A percentile compares a stretch with the other conserved stretches of the same genome.
These are phyloP conservation scores for Globisporangium cederbergense DNA, from an alignment of 352 stramenopile genomes.

Conservation along the genomic window DNA sequence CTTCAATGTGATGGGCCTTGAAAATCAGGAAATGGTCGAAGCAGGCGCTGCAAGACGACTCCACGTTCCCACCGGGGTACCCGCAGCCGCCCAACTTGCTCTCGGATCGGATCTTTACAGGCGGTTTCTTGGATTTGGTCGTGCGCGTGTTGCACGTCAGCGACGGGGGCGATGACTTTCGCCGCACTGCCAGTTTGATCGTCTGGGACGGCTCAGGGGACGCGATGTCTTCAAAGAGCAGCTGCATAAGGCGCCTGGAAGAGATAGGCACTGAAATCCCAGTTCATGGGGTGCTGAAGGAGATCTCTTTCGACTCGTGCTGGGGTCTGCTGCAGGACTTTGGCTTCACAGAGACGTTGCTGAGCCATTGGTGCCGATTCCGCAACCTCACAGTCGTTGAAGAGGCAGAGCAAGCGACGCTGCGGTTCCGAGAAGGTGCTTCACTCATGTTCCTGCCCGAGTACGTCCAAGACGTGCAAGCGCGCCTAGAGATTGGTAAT, in stretches of 20 bases:
- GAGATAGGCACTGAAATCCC: constrained; percentile 22
- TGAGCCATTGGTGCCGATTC: constrained; percentile 63
- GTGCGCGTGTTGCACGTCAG: constrained; percentile 52
- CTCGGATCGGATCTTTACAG: constrained; percentile 34
- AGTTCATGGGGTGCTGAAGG: constrained; percentile 40
- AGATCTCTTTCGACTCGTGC: constrained; percentile 67
- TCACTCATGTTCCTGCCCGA: constrained; percentile 62
- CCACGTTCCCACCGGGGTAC: constrained; percentile 48
- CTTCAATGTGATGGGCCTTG: neutral
- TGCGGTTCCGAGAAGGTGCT: constrained; percentile 71
- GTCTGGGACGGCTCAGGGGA: constrained; percentile 71
- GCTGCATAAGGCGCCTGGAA: constrained; percentile 21
- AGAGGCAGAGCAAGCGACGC: constrained; percentile 16
- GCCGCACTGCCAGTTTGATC: constrained; percentile 33
- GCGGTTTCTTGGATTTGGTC: constrained; percentile 60
- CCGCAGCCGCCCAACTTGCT: constrained; percentile 37
- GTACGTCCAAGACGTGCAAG: constrained; percentile 40
- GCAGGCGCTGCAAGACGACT: constrained; percentile 34
- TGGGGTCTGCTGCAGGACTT: constrained; percentile 57
- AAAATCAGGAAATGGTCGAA: constrained; percentile 43
- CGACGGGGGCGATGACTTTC: constrained; percentile 13
- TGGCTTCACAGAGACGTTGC: constrained; percentile 39
- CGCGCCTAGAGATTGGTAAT: constrained; percentile 18
- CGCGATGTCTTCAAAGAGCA: constrained; percentile 12
- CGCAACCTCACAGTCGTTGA: constrained; percentile 56